A percentile compares a stretch with the other conserved stretches of the same genome.
These are phyloP conservation scores for Blastocystis sp. DNA, from an alignment of 352 stramenopile genomes.

Conservation along the genomic window DNA sequence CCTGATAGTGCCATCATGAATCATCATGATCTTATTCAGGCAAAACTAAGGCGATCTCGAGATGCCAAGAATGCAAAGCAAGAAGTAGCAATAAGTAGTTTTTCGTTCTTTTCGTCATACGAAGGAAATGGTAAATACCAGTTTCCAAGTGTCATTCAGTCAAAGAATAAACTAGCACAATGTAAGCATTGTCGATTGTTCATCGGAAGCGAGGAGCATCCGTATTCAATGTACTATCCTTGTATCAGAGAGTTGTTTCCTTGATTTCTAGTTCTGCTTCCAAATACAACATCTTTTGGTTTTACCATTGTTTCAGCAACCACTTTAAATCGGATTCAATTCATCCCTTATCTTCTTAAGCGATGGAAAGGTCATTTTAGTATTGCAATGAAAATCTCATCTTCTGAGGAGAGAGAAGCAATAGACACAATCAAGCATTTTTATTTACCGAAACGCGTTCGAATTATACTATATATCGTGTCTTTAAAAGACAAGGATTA, in stretches of 20 bases:
- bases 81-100: neutral
- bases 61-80: no score
- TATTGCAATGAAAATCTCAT: neutral
- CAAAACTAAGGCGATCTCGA: no score
- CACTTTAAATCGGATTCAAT: neutral
- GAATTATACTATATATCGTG: neutral
- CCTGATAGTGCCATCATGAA: no score
- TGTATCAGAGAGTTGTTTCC: neutral
- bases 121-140: neutral
- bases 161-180: neutral
- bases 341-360: constrained; percentile 6
- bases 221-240: neutral
- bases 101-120: neutral
- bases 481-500: neutral
- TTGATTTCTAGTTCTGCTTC: neutral
- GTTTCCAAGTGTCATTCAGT: neutral
- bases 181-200: neutral
- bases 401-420: neutral
- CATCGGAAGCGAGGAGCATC: neutral
- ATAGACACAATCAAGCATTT: neutral
- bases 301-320: neutral
- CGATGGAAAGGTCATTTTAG: neutral
- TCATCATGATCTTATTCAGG: no score
- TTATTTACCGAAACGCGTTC: neutral
- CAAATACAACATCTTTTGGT: neutral